Evolutionary conservation across 2,329 filamentous ascomycete genomes (phyloP), one percentile per base, ranked within the genome.

Genomic region (Diaporthe destruens): DNA sequence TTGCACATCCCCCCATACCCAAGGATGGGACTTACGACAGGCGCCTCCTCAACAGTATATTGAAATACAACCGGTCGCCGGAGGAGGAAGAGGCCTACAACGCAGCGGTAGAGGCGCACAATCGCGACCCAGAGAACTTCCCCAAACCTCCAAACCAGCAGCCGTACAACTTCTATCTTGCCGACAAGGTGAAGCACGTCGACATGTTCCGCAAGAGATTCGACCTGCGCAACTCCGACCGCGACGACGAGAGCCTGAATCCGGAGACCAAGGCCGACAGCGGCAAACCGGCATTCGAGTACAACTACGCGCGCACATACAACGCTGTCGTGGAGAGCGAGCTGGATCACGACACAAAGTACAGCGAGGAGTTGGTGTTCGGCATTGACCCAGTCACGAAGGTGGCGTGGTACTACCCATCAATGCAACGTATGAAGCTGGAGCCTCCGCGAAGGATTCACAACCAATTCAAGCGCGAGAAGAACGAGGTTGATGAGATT

Each of bases 151-250:
- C 86, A 71, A 87, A 88, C 74, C 83, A 86, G 70, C 88, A 90
- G 83, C 89, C 91, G 79, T 93, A 92, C 80, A 89, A 93, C 77
- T 91, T 91, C 79, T 93, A 90, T 81, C 85, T 93, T 32, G 84
- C 87, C 7, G 85, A 88, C 67, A 85, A 83, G 9, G 75, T 80
- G 29, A 78, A 81, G 6, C 84, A 86, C 1, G 87, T 87, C 44
- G 81, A 85, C 14, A 85, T 84, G 56, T 92, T 93, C 82, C 88
- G 89, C 74, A 82, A 86, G 76, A 89, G 87, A 78, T 91, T 92
- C 77, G 88, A 91, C 77, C 80, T 88, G 8, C 82, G 88, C 74
- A 88, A 90, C 77, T 83, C 86, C 1, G 85, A 89, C 23, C 85
- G 86, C 72, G 87, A 88, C 73, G 85, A 87, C 65, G 84, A 87